A percentile compares a stretch with the other conserved stretches of the same genome.
phyloP scores from a whole-genome alignment of 176 grass and related monocot species.

The Coix lacrymajobi region DNA sequence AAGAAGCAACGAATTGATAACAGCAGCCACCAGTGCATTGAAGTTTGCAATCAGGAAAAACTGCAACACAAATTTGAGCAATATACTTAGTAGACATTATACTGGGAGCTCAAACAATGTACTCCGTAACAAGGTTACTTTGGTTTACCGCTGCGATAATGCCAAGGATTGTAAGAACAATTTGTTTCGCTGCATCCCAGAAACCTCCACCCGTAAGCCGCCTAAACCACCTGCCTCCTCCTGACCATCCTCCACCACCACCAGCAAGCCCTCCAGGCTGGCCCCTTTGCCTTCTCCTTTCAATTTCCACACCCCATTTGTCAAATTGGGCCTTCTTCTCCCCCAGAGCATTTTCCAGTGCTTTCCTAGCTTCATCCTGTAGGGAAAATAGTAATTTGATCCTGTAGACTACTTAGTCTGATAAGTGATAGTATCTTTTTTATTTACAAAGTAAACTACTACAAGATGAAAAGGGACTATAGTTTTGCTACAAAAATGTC shows the following conservation, averaged over 20 bases:
- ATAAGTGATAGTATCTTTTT: not conserved
- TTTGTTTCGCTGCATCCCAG: constrained; percentile 70
- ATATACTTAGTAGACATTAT: not conserved
- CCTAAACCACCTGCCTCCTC: constrained; percentile 67
- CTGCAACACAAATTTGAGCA: constrained; percentile 34
- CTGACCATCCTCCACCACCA: constrained; percentile 48
- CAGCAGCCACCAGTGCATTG: constrained; percentile 39
- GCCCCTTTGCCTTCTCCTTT: constrained; percentile 21
- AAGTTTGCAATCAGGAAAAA: constrained; percentile 73
- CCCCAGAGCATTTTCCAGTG: constrained; percentile 41
- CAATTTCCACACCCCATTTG: constrained; percentile 41
- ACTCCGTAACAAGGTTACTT: not conserved
- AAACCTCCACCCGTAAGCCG: constrained; percentile 61
- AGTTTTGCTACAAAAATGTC: not conserved
- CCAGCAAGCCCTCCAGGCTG: constrained; percentile 25
- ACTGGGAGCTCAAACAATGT: not conserved
- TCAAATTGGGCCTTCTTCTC: constrained; percentile 32
- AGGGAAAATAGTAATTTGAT: not conserved
- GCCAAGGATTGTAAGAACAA: constrained; percentile 53
- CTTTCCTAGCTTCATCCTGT: constrained; percentile 52
- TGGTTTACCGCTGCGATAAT: constrained; percentile 37
- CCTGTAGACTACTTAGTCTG: not conserved
- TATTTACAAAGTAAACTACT: not conserved
- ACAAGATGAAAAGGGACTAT: not conserved
- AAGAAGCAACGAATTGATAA: constrained; percentile 50